These are phyloP conservation scores for Colletotrichum spinosum DNA, from an alignment of 2,329 filamentous ascomycete genomes.

Conservation along the genomic window DNA sequence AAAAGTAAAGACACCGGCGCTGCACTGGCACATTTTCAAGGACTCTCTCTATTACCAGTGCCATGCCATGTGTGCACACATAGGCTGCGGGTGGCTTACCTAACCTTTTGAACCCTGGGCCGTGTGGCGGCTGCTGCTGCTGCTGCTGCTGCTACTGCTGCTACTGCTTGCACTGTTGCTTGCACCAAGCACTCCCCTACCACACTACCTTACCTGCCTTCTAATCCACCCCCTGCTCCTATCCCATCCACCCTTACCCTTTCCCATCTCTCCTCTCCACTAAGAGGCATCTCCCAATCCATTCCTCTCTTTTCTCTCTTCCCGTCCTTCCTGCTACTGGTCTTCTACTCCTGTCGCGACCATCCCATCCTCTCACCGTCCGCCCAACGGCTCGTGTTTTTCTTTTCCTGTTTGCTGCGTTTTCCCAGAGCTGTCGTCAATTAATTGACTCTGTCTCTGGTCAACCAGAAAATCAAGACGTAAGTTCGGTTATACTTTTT, in stretches of 20 bases:
- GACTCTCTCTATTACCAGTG: too few species aligned
- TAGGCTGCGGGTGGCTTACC: too few species aligned
- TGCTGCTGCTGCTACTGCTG: neutral
- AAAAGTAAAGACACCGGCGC: too few species aligned
- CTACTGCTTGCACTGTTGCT: constrained; percentile 1
- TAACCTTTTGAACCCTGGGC: too few species aligned
- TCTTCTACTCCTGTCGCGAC: constrained; percentile 36
- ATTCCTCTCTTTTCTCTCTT: constrained; percentile 40
- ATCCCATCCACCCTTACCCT: constrained; percentile 35
- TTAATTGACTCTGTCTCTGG: constrained; percentile 19
- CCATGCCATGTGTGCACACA: too few species aligned
- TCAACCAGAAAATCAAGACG: constrained; percentile 24
- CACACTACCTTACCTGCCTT: constrained; percentile 15
- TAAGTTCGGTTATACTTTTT: constrained; percentile 10
- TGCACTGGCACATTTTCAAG: too few species aligned
- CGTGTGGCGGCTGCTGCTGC: neutral
- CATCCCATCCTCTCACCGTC: constrained; percentile 38
- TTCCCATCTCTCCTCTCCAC: constrained; percentile 38
- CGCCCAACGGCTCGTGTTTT: constrained; percentile 36
- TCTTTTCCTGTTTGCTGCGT: constrained; percentile 39
- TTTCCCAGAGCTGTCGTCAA: constrained; percentile 26
- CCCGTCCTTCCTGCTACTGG: constrained; percentile 36
- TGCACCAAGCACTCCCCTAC: constrained; percentile 12
- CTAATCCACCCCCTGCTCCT: constrained; percentile 34
- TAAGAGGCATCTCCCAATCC: constrained; percentile 39